phyloP scores from a whole-genome alignment of 2,329 filamentous ascomycete genomes.

The Tricladium varicosporioides region DNA sequence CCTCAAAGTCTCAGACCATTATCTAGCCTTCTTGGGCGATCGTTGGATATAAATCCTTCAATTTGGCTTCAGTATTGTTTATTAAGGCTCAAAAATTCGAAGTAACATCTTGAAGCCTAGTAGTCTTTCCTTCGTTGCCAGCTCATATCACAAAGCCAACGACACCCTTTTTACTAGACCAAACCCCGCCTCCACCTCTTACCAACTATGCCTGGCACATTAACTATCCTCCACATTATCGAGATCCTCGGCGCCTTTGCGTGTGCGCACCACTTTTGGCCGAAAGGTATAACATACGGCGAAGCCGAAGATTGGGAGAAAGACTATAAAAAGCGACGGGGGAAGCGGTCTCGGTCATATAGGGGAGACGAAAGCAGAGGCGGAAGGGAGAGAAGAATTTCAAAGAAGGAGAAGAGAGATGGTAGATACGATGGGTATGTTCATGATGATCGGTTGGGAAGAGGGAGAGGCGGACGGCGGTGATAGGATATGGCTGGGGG shows the following conservation, averaged over 20 bases:
- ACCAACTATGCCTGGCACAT: conserved; percentile 19
- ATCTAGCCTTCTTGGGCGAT: too few relatives aligned
- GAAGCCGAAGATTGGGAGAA: conserved; percentile 28
- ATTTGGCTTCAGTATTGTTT: too few relatives aligned
- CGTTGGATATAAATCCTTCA: too few relatives aligned
- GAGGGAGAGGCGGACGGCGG: neutral
- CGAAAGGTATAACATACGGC: conserved; percentile 27
- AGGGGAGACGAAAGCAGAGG: neutral
- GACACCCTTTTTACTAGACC: neutral
- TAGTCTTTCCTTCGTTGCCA: too few relatives aligned
- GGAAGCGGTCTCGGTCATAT: neutral
- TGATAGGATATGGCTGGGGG: too few relatives aligned
- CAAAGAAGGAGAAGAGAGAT: neutral
- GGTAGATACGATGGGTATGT: neutral
- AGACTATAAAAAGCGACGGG: conserved; percentile 3
- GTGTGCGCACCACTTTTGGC: conserved; percentile 29
- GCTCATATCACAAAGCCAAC: neutral
- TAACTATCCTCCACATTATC: conserved; percentile 21
- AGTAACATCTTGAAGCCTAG: too few relatives aligned
- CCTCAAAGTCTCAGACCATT: too few relatives aligned
- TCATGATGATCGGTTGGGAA: too few relatives aligned
- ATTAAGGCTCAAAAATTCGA: too few relatives aligned
- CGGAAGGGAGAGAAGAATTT: neutral
- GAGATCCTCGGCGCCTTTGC: conserved; percentile 27
- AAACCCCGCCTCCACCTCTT: neutral